Conservation (phyloP, 169 alveolate genomes). For the Theileria sp. region DNA sequence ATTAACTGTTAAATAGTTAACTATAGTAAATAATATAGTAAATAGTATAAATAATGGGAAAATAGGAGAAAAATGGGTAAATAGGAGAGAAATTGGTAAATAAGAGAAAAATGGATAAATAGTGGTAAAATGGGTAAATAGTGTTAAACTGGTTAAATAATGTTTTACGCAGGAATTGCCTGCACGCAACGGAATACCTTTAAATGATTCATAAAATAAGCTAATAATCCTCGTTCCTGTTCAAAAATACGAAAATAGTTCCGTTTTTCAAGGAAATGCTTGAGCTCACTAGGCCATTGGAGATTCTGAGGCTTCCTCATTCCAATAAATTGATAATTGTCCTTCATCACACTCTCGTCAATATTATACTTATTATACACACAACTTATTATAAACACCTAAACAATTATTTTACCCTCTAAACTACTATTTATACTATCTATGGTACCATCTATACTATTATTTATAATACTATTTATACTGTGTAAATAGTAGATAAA, state of each 20-base stretch:
- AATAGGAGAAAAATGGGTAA: too few species aligned
- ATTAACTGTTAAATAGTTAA: conserved; percentile 1
- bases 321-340: conserved; percentile 44
- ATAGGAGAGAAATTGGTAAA: too few species aligned
- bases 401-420: background rate
- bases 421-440: too few species aligned
- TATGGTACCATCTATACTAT: too few species aligned
- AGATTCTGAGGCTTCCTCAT: conserved; percentile 34
- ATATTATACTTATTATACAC: conserved; percentile 25
- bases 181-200: conserved; percentile 22
- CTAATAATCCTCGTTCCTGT: conserved; percentile 62
- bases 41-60: too few species aligned
- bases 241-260: conserved; percentile 62
- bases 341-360: conserved; percentile 33
- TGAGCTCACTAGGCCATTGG: conserved; percentile 54
- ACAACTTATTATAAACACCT: conserved; percentile 13
- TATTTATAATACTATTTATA: background rate
- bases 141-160: too few species aligned
- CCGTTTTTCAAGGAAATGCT: conserved; percentile 31
- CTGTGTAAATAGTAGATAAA: too few species aligned
- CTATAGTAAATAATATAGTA: background rate
- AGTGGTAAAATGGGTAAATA: too few species aligned
- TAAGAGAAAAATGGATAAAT: too few species aligned
- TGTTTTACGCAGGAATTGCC: background rate
- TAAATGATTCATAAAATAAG: conserved; percentile 47